Evolutionary conservation across 1,284 basidiomycete species (phyloP).

Genomic region (Ustilago sp.): DNA sequence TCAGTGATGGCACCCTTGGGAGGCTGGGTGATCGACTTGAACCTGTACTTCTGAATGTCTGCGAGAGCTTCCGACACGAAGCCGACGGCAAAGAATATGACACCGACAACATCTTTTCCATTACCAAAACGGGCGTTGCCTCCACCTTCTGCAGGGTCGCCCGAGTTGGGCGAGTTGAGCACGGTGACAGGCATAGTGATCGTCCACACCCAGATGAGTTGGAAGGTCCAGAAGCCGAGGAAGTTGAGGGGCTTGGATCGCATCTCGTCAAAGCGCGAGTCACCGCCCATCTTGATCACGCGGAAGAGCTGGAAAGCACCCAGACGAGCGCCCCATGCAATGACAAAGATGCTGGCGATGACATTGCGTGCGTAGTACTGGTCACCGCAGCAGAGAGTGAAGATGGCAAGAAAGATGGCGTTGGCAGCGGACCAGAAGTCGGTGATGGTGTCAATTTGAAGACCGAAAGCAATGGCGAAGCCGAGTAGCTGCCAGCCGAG

Average conservation of each 20-base stretch:
- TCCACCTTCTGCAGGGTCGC: conserved; percentile 41
- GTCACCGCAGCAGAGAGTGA: conserved; percentile 69
- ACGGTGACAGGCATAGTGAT: conserved; percentile 58
- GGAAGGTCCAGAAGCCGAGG: conserved; percentile 54
- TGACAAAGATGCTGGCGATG: conserved; percentile 73
- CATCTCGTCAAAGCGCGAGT: conserved; percentile 67
- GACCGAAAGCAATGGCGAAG: conserved; percentile 73
- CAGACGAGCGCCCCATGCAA: conserved; percentile 70
- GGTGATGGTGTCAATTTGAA: conserved; percentile 67
- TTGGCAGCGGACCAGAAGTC: conserved; percentile 63
- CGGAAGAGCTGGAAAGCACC: conserved; percentile 66
- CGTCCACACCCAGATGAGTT: conserved; percentile 63
- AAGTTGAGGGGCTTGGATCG: conserved; percentile 55
- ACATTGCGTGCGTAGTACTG: conserved; percentile 76
- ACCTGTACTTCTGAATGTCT: conserved; percentile 75
- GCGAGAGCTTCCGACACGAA: conserved; percentile 76
- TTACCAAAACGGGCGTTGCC: conserved; percentile 50
- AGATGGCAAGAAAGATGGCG: conserved; percentile 66
- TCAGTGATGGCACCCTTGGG: conserved; percentile 62
- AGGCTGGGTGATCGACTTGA: conserved; percentile 53
- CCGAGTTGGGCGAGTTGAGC: conserved; percentile 60
- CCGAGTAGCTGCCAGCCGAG: conserved; percentile 77
- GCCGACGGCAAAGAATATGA: conserved; percentile 77
- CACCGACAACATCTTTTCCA: conserved; percentile 76
- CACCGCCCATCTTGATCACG: conserved; percentile 66